Base-by-base conservation (phyloP, 495 filamentous ascomycete genomes). In the Penicillium paxilli region DNA sequence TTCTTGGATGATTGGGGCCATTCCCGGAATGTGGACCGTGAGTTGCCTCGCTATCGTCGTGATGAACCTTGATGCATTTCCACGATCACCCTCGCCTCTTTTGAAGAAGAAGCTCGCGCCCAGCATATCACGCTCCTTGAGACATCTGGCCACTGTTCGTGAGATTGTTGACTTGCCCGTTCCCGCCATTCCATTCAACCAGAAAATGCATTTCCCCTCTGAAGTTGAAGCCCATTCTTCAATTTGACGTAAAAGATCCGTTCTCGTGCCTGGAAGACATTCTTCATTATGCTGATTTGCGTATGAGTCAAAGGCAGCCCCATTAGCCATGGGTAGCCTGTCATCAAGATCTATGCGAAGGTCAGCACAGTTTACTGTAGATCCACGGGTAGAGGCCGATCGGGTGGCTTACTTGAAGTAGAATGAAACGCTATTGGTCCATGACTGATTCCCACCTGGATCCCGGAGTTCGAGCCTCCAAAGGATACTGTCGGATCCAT, bases 31-130 rank as follows among this genome's bases (percentile, higher is more conserved):
- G 8, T 26, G 42, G 8, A 33, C 44, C 4, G 67, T 54, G 10
- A 83, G 56, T 47, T 83, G 74, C 33, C 32, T 30, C n/a, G 71
- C 64, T 22, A 83, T 64, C 0, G 76, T 79, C 3, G 76, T 54
- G 33, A 83, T 69, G 49, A 81, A 59, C 26, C 60, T 64, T 5
- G 20, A 58, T 9, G 72, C 72, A 25, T 62, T 68, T 4, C 63
- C 70, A 35, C 68, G 66, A 44, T 81, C 74, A 1, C 63, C 64
- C 12, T 73, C 70, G 19, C 74, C 71, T 54, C 66, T 70, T 30
- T 74, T 77, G 60, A 83, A 84, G 66, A 83, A 80, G 60, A 81
- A 81, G 53, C 68, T 78, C 0, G 58, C 71, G 3, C 62, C 67
- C 3, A 74, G 54, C 0, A 24, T 11, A 0, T 52, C 37, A 1